phyloP scores from a whole-genome alignment of 177 flowering plant genomes.

The Vitis hybrid region DNA sequence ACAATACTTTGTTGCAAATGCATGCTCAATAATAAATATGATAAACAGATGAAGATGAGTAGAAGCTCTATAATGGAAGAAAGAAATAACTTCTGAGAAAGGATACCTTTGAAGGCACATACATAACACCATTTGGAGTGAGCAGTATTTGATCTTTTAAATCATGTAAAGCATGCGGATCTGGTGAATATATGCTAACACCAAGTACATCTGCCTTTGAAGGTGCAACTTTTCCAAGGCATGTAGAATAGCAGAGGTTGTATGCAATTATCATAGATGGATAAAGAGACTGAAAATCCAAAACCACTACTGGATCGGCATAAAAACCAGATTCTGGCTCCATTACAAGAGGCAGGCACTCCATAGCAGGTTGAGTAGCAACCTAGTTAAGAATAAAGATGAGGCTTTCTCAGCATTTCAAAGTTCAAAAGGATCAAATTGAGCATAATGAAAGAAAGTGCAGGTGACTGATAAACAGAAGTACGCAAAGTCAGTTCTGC shows the following conservation, averaged over 20 bases:
- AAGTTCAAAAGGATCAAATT: not conserved
- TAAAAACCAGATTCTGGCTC: conserved; percentile 98
- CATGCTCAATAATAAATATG: not conserved
- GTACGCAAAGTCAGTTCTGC: no score
- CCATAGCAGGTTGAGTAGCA: conserved; percentile 99
- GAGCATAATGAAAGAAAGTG: not conserved
- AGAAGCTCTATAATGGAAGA: not conserved
- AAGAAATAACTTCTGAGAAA: not conserved
- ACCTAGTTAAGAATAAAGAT: conserved; percentile 41
- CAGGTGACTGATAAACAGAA: not conserved
- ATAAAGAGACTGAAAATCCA: conserved; percentile 98
- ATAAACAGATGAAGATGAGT: not conserved
- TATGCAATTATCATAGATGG: conserved; percentile 98
- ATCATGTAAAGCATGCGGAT: conserved; percentile 40
- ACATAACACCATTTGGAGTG: conserved; percentile 95
- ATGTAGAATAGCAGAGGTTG: conserved; percentile 91
- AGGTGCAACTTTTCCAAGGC: conserved; percentile 80
- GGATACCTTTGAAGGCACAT: conserved; percentile 71
- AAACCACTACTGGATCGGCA: conserved; percentile 90
- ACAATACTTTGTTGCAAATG: not conserved
- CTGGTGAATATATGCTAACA: conserved; percentile 72
- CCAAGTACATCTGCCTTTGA: conserved; percentile 71
- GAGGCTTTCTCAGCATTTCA: not conserved
- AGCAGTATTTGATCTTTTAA: conserved; percentile 55
- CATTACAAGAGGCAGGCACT: conserved; percentile 96